Base-by-base conservation (phyloP, 345 rosid genomes). In the Eucalyptus marginata region DNA sequence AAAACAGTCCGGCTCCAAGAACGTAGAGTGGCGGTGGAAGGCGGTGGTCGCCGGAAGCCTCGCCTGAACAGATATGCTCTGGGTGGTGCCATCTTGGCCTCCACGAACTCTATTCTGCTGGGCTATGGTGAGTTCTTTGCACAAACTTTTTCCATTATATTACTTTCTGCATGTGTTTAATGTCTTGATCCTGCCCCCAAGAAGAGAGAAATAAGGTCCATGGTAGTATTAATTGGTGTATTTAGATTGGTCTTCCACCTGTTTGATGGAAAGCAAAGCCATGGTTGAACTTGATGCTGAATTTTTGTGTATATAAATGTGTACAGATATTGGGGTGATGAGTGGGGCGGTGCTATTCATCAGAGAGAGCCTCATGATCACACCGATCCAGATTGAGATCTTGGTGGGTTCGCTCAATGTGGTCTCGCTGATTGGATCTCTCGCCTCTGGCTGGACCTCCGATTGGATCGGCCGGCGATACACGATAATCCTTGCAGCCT, bases 81-180 rank as follows among this genome's bases (percentile, higher is more conserved):
- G 80, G 93, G 92, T 16, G 91, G 92, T 79, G 95, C 97, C 33
- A 81, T 94, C 89, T 90, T 96, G 91, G 96, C 96, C 88, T 96
- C 96, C 89, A 93, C 93, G 87, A 95, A 92, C 87, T 95, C 97
- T 50, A 90, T 93, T 91, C 92, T 96, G 22, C 90, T 96, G 90
- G 98, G 98, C 89, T 95, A 95, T 31, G 98, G 98, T 92, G 66
- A 88, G 90, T 89, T 10, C 58, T 13, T 10, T 14, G 50, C 7
- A 51, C 49, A 7, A 31, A 29, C 5, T 8, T 51, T 31, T 33
- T 83, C 44, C 22, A 12, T 33, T 79, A 20, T 84, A 13, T 49
- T 62, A 18, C 25, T 46, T 87, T 50, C n/a, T 12, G 40, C 1
- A 36, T 36, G 81, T 9, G 5, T 27, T 10, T 71, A 5, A 36